A percentile compares a stretch with the other conserved stretches of the same genome.
These are phyloP conservation scores for Acrodontium crateriforme DNA, from an alignment of 2,329 filamentous ascomycete genomes.

Conservation along the genomic window DNA sequence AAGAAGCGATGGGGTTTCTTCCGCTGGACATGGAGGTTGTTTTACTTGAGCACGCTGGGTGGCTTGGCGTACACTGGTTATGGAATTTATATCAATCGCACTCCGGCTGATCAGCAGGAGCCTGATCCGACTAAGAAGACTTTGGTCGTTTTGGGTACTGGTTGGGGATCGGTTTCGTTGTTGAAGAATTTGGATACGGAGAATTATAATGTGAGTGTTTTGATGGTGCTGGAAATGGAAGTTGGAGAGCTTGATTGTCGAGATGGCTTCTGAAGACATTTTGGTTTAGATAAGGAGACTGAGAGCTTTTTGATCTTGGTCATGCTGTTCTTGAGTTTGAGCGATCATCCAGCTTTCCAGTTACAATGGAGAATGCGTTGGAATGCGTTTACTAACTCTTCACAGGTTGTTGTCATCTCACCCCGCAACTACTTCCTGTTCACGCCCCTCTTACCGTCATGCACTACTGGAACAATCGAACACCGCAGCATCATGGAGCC, in stretches of 20 bases:
- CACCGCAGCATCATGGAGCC: slow-evolving; percentile 99
- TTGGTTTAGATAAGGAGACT: too few relatives aligned
- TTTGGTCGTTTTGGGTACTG: slow-evolving; percentile 90
- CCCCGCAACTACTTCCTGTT: slow-evolving; percentile 99
- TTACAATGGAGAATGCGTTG: too few relatives aligned
- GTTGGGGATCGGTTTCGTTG: slow-evolving; percentile 91
- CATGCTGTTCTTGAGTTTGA: too few relatives aligned
- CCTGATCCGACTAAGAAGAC: slow-evolving; percentile 91
- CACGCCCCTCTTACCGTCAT: slow-evolving; percentile 91
- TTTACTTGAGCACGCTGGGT: slow-evolving; percentile 60
- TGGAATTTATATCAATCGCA: slow-evolving; percentile 66
- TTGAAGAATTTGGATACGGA: slow-evolving; percentile 98
- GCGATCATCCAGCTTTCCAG: too few relatives aligned
- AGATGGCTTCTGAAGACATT: too few relatives aligned
- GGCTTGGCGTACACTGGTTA: slow-evolving; percentile 61
- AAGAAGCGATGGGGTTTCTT: slow-evolving; percentile 51
- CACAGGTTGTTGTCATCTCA: slow-evolving; percentile 80
- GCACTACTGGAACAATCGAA: slow-evolving; percentile 93
- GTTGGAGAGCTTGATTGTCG: too few relatives aligned
- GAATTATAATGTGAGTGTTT: slow-evolving; percentile 99
- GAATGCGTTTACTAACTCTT: too few relatives aligned
- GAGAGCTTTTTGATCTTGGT: too few relatives aligned
- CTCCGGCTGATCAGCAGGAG: slow-evolving; percentile 65
- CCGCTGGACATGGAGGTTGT: slow-evolving; percentile 70
- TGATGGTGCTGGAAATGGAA: too few relatives aligned